Conservation (phyloP, 2,329 filamentous ascomycete genomes). For the Colletotrichum filicis region DNA sequence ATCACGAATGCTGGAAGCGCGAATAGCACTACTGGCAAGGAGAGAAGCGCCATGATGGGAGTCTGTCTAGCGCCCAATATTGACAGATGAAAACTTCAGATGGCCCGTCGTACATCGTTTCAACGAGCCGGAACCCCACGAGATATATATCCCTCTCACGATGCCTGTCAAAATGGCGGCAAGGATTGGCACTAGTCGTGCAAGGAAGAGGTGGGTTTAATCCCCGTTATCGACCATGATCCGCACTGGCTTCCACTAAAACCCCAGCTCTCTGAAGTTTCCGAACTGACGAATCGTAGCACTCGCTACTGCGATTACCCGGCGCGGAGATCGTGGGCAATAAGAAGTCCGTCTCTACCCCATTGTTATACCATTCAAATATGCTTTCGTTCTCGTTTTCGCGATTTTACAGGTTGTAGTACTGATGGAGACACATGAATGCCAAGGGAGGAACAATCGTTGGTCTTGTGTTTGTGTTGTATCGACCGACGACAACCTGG, state of each 20-base stretch:
- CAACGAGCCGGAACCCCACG: not conserved
- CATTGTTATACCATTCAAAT: not conserved
- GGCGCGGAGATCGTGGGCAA: not conserved
- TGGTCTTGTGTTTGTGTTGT: not conserved
- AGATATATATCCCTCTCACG: not conserved
- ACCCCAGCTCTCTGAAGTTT: not conserved
- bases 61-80: not conserved
- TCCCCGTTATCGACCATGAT: not conserved
- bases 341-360: not conserved
- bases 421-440: not conserved
- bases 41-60: constrained; percentile 19
- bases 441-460: not conserved
- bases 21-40: not conserved
- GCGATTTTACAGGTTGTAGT: not conserved
- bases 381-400: not conserved
- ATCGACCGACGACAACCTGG: not conserved
- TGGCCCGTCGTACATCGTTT: not conserved
- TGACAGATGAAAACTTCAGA: not conserved
- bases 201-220: not conserved
- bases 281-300: not conserved
- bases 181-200: not conserved
- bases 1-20: not conserved
- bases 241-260: not conserved
- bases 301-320: not conserved
- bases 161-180: not conserved